phyloP scores from a whole-genome alignment of 1,139 yeast genomes.

The Debaryomycetaceae sp. region DNA sequence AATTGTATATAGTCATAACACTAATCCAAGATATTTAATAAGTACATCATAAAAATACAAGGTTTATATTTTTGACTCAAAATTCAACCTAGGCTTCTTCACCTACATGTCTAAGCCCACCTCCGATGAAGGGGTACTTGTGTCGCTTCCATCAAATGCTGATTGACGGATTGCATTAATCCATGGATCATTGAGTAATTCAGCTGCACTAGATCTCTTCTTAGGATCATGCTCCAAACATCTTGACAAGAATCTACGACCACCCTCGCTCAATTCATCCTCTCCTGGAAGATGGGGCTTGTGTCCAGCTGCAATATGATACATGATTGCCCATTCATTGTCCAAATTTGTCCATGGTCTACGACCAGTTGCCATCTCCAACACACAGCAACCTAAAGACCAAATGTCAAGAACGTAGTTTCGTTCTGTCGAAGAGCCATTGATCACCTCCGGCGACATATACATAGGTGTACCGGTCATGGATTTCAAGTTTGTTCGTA shows the following conservation, averaged over 20 bases:
- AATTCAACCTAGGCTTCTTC: not conserved
- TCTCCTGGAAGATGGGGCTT: conserved; percentile 78
- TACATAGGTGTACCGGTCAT: conserved; percentile 99
- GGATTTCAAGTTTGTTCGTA: conserved; percentile 34
- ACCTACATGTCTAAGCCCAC: conserved; percentile 12
- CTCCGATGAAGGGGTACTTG: conserved; percentile 41
- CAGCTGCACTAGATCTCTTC: conserved; percentile 79
- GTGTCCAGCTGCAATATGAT: conserved; percentile 95
- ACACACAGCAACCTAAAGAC: conserved; percentile 79
- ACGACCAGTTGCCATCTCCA: conserved; percentile 81
- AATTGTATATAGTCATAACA: not conserved
- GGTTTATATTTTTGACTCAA: not conserved
- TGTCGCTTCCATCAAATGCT: conserved; percentile 54
- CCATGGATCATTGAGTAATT: conserved; percentile 89
- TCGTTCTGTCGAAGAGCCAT: conserved; percentile 65
- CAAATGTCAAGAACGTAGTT: conserved; percentile 80
- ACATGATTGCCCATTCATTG: conserved; percentile 98
- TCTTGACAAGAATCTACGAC: conserved; percentile 65
- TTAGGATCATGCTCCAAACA: conserved; percentile 84
- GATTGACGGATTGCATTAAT: conserved; percentile 66
- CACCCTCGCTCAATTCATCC: conserved; percentile 74
- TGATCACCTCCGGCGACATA: conserved; percentile 96
- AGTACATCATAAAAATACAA: not conserved
- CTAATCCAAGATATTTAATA: not conserved
- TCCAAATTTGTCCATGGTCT: conserved; percentile 90